Evolutionary conservation across 257 asterid species (phyloP).

Genomic region (Marsdenia floribunda): DNA sequence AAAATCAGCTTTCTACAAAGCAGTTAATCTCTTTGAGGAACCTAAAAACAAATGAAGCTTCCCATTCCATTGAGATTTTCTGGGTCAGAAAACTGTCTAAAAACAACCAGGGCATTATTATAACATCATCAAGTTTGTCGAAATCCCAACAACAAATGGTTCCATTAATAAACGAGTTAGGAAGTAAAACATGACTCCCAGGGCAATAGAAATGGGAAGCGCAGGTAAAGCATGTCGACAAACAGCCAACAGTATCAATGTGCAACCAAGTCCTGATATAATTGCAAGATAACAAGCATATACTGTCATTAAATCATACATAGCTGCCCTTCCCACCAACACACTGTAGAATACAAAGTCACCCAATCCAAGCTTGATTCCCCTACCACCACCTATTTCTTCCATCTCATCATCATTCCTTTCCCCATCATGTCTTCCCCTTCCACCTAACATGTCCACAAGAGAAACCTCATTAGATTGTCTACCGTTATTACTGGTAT

Average conservation of each 20-base stretch:
- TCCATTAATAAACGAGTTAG: conserved; percentile 86
- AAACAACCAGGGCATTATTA: conserved; percentile 31
- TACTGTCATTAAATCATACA: conserved; percentile 96
- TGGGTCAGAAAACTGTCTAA: conserved; percentile 14
- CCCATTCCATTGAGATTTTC: not conserved
- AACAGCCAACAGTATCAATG: conserved; percentile 78
- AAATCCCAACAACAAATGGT: conserved; percentile 88
- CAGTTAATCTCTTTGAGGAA: conserved; percentile 13
- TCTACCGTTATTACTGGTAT: conserved; percentile 20
- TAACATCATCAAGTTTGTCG: conserved; percentile 84
- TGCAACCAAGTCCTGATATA: conserved; percentile 89
- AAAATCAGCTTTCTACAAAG: not conserved
- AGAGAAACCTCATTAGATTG: not conserved
- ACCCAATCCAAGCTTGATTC: conserved; percentile 91
- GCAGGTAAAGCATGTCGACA: conserved; percentile 90
- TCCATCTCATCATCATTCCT: conserved; percentile 25
- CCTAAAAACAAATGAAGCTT: conserved; percentile 1
- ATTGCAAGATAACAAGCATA: conserved; percentile 98
- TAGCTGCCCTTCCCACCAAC: conserved; percentile 94
- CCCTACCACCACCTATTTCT: conserved; percentile 32
- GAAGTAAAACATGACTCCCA: conserved; percentile 87
- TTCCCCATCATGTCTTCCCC: conserved; percentile 28
- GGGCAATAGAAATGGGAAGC: conserved; percentile 77
- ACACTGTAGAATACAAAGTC: conserved; percentile 92
- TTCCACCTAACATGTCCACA: conserved; percentile 18